phyloP scores from a whole-genome alignment of 371 early-diverging fungal genomes.

The Lichtheimia ornata region DNA sequence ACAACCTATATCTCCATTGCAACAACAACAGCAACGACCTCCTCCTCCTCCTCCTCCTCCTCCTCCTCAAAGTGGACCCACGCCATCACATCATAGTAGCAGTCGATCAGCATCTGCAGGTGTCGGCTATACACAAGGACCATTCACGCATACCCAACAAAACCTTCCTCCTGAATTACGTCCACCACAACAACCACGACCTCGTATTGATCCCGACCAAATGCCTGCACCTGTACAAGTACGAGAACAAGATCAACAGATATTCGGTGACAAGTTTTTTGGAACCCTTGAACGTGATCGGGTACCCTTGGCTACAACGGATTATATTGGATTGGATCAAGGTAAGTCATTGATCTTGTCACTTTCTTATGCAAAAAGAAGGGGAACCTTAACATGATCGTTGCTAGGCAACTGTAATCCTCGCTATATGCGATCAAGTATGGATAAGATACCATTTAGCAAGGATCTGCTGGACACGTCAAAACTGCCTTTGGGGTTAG shows the following conservation, averaged over 20 bases:
- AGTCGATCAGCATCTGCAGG: slow-evolving; percentile 22
- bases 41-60: slow-evolving; percentile 9
- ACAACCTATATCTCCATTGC: slow-evolving; percentile 5
- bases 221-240: slow-evolving; percentile 92
- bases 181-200: slow-evolving; percentile 28
- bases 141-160: slow-evolving; percentile 18
- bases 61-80: slow-evolving; percentile 9
- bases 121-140: slow-evolving; percentile 37
- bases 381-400: not conserved
- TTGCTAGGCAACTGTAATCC: slow-evolving; percentile 86
- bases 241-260: slow-evolving; percentile 75
- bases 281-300: slow-evolving; percentile 65
- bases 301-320: slow-evolving; percentile 81
- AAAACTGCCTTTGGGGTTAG: slow-evolving; percentile 81
- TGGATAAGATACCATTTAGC: slow-evolving; percentile 79
- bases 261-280: slow-evolving; percentile 61
- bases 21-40: slow-evolving; percentile 12
- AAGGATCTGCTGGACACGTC: slow-evolving; percentile 76
- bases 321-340: slow-evolving; percentile 83
- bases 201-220: slow-evolving; percentile 90
- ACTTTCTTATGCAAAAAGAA: too few relatives aligned
- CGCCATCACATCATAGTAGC: slow-evolving; percentile 10
- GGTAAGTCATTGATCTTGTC: too few relatives aligned
- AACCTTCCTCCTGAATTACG: slow-evolving; percentile 8
- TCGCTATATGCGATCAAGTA: slow-evolving; percentile 85